These are phyloP conservation scores for Moesziomyces antarcticus DNA, from an alignment of 1,284 basidiomycete genomes.

Conservation along the genomic window DNA sequence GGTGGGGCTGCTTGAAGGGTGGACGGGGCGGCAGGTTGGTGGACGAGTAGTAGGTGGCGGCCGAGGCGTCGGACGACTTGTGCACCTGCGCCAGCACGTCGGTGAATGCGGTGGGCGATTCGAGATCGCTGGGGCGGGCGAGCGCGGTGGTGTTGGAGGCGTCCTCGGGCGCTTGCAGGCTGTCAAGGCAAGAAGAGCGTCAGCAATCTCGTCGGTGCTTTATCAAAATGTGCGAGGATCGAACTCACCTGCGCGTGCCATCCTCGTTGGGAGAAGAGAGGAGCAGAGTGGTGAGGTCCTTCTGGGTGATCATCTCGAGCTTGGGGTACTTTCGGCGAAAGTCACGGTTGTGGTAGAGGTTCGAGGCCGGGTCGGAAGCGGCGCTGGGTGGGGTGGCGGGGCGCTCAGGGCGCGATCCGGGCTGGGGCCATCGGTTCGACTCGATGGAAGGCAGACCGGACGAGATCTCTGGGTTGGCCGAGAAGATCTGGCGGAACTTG, in stretches of 20 bases:
- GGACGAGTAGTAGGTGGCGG: constrained; percentile 53
- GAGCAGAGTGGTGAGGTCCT: constrained; percentile 75
- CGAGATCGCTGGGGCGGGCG: constrained; percentile 61
- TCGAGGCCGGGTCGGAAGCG: constrained; percentile 53
- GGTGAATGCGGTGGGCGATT: constrained; percentile 65
- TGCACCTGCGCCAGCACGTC: constrained; percentile 65
- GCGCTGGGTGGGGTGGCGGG: constrained; percentile 88
- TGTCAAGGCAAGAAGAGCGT: constrained; percentile 13
- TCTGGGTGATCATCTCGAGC: constrained; percentile 70
- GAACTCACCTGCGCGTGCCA: constrained; percentile 64
- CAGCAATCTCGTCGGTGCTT: too few relatives aligned
- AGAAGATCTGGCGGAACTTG: constrained; percentile 60
- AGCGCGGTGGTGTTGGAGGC: constrained; percentile 55
- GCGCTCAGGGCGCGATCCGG: constrained; percentile 84
- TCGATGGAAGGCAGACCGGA: constrained; percentile 82
- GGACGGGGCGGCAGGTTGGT: constrained; percentile 63
- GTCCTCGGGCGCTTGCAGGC: constrained; percentile 58
- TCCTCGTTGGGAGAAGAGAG: constrained; percentile 79
- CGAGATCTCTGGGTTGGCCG: constrained; percentile 88
- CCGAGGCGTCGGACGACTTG: constrained; percentile 36
- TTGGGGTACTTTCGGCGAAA: constrained; percentile 89
- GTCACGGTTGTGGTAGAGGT: constrained; percentile 88
- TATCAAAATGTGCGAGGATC: too few relatives aligned
- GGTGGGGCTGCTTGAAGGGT: constrained; percentile 63
- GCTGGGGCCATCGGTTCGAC: constrained; percentile 83